These are phyloP conservation scores for Pueraria montana DNA, from an alignment of 306 rosid species.

Conservation along the genomic window DNA sequence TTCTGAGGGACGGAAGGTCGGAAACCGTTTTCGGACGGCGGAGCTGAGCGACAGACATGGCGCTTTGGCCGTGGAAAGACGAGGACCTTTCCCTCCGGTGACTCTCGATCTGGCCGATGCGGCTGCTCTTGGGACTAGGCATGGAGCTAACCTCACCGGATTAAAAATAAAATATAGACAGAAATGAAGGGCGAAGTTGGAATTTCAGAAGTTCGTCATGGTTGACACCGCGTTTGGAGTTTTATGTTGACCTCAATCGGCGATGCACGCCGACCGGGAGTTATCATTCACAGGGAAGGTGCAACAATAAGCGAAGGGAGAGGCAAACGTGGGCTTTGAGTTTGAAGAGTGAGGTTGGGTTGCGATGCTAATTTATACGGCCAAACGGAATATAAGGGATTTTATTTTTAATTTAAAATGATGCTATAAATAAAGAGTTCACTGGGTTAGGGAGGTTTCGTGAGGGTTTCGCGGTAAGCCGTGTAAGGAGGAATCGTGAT, in stretches of 20 bases:
- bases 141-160: constrained; percentile 43
- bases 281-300: constrained; percentile 59
- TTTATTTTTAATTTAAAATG: too few relatives aligned
- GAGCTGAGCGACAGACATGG: constrained; percentile 39
- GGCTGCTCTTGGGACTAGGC: constrained; percentile 65
- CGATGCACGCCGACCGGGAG: constrained; percentile 55
- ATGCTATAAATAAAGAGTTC: background rate
- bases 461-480: constrained; percentile 30
- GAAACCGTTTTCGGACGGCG: constrained; percentile 84
- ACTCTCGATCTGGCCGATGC: constrained; percentile 53
- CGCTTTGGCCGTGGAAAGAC: constrained; percentile 63
- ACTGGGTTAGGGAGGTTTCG: constrained; percentile 3
- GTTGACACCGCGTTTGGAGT: background rate
- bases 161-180: background rate
- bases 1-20: constrained; percentile 55
- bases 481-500: too few relatives aligned
- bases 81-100: constrained; percentile 66
- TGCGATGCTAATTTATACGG: constrained; percentile 37
- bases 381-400: background rate
- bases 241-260: constrained; percentile 58
- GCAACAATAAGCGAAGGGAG: constrained; percentile 4
- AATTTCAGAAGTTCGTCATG: background rate
- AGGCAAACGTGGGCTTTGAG: background rate
- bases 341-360: background rate
- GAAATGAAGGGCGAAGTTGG: constrained; percentile 4